Evolutionary conservation across 2,329 filamentous ascomycete species (phyloP).

Genomic region (Aaosphaeria pasadenensis): DNA sequence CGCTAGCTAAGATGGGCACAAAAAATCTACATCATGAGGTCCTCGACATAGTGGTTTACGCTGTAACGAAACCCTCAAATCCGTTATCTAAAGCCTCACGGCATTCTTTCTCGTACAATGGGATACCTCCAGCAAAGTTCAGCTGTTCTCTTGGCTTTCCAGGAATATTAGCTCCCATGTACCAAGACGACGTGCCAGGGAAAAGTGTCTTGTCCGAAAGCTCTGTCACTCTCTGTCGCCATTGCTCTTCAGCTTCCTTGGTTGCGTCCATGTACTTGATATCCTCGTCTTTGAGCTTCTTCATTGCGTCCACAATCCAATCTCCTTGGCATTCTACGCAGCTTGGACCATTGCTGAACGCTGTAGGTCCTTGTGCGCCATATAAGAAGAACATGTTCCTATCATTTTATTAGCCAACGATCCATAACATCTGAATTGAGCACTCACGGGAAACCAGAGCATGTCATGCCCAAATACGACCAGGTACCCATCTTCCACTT

Average conservation of each 20-base stretch:
- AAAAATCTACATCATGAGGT: no score
- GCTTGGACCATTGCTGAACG: conserved; percentile 46
- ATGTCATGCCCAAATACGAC: conserved; percentile 43
- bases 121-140: conserved; percentile 43
- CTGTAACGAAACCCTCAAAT: conserved; percentile 33
- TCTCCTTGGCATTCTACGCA: conserved; percentile 46
- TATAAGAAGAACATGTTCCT: conserved; percentile 46
- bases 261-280: conserved; percentile 41
- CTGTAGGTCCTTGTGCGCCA: conserved; percentile 46
- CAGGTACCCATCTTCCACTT: conserved; percentile 42
- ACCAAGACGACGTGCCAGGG: conserved; percentile 42
- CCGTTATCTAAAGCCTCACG: conserved; percentile 37
- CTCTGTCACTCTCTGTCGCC: conserved; percentile 40
- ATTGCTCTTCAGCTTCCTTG: conserved; percentile 41
- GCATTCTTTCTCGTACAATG: conserved; percentile 39
- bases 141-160: conserved; percentile 46
- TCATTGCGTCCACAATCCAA: conserved; percentile 44
- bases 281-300: conserved; percentile 34
- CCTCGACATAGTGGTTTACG: conserved; percentile 6
- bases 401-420: background rate
- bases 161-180: conserved; percentile 46
- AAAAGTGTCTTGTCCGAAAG: conserved; percentile 42
- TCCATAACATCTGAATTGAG: background rate
- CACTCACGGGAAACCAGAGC: conserved; percentile 35
- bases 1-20: no score